Evolutionary conservation across 2,329 filamentous ascomycete species (phyloP).

Genomic region (Colletotrichum spinosum): DNA sequence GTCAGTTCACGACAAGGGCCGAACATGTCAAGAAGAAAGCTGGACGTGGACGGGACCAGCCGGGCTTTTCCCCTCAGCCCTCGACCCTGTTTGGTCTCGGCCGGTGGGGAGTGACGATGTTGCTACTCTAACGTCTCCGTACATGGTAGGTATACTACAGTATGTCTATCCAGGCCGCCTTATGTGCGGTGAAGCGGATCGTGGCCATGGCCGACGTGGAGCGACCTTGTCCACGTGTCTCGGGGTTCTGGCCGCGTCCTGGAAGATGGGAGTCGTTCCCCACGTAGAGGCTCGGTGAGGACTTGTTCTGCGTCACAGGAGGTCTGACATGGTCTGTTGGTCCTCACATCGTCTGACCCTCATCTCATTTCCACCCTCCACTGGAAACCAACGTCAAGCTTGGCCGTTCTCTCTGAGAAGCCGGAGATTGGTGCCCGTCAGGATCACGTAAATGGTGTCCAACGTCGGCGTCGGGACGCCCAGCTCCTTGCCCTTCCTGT

Average conservation of each 20-base stretch:
- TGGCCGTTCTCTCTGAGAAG: conserved; percentile 23
- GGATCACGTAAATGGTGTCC: conserved; percentile 50
- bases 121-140: no score
- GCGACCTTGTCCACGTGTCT: no score
- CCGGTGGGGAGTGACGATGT: conserved; percentile 1
- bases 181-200: no score
- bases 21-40: not conserved
- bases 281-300: no score
- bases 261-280: no score
- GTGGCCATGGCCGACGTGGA: no score
- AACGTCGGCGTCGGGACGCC: conserved; percentile 66
- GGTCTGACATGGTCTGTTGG: not conserved
- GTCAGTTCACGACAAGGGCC: conserved; percentile 10
- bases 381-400: not conserved
- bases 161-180: no score
- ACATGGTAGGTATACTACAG: no score
- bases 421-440: conserved; percentile 46
- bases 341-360: not conserved
- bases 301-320: not conserved
- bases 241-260: no score
- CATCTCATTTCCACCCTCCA: not conserved
- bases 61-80: conserved; percentile 9
- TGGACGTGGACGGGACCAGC: no score
- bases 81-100: conserved; percentile 4
- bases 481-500: conserved; percentile 64